These are phyloP conservation scores for Penicillium robsamsonii DNA, from an alignment of 495 filamentous ascomycete genomes.

Conservation along the genomic window DNA sequence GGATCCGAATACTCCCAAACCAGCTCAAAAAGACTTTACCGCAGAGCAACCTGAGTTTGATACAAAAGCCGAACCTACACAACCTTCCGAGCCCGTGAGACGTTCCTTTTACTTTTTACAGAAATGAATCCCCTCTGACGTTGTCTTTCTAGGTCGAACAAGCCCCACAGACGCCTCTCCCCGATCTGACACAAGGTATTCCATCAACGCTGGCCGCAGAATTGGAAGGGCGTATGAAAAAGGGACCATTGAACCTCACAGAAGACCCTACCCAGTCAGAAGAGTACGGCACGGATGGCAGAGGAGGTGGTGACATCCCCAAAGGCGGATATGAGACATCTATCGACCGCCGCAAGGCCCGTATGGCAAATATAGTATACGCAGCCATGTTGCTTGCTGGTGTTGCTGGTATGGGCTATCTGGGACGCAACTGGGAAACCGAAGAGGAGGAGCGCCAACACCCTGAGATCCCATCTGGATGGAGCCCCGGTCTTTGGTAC, in stretches of 20 bases:
- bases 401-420: conserved; percentile 58
- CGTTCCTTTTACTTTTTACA: conserved; percentile 8
- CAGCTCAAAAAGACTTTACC: conserved; percentile 31
- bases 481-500: conserved; percentile 73
- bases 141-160: conserved; percentile 28
- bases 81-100: conserved; percentile 30
- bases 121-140: conserved; percentile 18
- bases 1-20: conserved; percentile 15
- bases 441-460: conserved; percentile 66
- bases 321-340: conserved; percentile 89
- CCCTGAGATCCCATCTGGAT: conserved; percentile 68
- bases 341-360: conserved; percentile 72
- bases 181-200: conserved; percentile 87
- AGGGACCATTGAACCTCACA: conserved; percentile 54
- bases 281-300: conserved; percentile 47
- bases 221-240: conserved; percentile 57
- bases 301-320: conserved; percentile 60
- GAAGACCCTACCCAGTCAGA: conserved; percentile 54
- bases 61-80: conserved; percentile 39
- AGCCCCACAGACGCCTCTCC: conserved; percentile 55
- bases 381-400: conserved; percentile 48
- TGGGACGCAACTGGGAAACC: conserved; percentile 82
- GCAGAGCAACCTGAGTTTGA: conserved; percentile 46
- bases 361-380: conserved; percentile 67
- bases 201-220: conserved; percentile 77